Conservation (phyloP, 345 rosid species). For the Turritis glabra region DNA sequence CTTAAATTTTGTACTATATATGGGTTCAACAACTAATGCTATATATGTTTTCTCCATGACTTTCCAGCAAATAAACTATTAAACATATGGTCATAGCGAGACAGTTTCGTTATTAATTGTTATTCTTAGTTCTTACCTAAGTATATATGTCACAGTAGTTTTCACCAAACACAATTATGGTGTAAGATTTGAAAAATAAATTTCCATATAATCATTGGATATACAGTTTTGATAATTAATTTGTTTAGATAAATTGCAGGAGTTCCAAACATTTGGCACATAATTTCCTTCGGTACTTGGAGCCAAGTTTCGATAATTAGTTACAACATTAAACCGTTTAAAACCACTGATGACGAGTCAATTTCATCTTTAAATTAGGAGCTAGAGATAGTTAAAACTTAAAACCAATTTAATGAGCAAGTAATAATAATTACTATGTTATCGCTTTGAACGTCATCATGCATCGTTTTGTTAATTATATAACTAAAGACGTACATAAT, state of each 20-base stretch:
- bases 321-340: slow-evolving; percentile 11
- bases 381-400: neutral
- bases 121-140: too few species aligned
- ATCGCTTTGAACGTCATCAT: too few species aligned
- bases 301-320: neutral
- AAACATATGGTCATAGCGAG: too few species aligned
- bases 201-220: neutral
- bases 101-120: too few species aligned
- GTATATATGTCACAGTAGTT: neutral
- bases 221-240: too few species aligned
- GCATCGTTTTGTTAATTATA: slow-evolving; percentile 5
- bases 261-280: too few species aligned
- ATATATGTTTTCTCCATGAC: neutral
- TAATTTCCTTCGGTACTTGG: too few species aligned
- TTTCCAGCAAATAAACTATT: neutral
- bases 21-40: slow-evolving; percentile 9
- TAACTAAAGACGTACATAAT: slow-evolving; percentile 16
- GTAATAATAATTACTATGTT: neutral
- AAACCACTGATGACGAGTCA: neutral
- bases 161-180: neutral
- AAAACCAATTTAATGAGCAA: neutral
- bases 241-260: too few species aligned
- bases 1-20: too few species aligned
- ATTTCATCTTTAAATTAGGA: neutral
- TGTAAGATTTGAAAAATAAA: neutral